Evolutionary conservation across 306 rosid species (phyloP).

Genomic region (Prunus davidiana): DNA sequence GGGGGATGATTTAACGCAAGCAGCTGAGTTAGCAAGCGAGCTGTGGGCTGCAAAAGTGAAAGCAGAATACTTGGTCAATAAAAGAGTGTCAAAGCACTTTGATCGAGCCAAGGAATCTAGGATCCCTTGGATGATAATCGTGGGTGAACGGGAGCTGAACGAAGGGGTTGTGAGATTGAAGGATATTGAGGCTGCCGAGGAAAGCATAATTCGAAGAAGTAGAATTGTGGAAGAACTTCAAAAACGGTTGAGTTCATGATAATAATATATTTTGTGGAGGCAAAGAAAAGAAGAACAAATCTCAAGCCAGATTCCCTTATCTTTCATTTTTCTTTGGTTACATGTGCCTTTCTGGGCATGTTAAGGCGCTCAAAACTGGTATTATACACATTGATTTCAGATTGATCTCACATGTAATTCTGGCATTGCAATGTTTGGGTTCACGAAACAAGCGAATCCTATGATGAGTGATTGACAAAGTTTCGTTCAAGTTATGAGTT

Average conservation of each 20-base stretch:
- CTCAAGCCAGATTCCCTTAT: background rate
- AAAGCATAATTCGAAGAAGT: conserved; percentile 41
- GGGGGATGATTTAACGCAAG: conserved; percentile 63
- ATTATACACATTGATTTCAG: background rate
- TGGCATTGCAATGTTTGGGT: no score
- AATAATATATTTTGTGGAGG: background rate
- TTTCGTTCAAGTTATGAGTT: no score
- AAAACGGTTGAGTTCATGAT: conserved; percentile 39
- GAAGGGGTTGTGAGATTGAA: conserved; percentile 66
- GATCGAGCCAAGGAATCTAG: conserved; percentile 71
- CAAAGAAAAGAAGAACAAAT: background rate
- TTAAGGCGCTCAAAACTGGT: background rate
- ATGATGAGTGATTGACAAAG: no score
- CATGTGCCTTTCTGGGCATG: background rate
- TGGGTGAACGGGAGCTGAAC: conserved; percentile 65
- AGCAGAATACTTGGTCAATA: conserved; percentile 63
- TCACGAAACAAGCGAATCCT: no score
- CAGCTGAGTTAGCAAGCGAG: conserved; percentile 71
- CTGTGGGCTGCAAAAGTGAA: conserved; percentile 64
- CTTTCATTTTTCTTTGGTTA: background rate
- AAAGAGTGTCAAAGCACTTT: conserved; percentile 58
- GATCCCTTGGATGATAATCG: conserved; percentile 84
- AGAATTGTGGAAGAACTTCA: conserved; percentile 59
- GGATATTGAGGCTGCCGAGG: conserved; percentile 39
- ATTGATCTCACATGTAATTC: background rate